Evolutionary conservation across 1,139 yeast genomes (phyloP).

Genomic region (Lodderomyces jiufengensis): DNA sequence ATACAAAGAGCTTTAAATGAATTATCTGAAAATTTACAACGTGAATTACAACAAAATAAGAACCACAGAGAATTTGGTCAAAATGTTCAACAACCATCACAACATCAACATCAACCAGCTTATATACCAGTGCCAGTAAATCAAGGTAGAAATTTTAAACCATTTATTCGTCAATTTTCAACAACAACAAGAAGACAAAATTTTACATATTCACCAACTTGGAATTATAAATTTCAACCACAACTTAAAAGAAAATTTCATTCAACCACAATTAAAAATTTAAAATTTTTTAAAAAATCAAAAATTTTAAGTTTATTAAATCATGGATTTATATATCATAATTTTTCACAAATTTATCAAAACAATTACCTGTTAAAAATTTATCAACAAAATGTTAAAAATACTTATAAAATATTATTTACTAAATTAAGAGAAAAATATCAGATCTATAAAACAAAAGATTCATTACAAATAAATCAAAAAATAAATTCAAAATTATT

Average conservation of each 20-base stretch:
- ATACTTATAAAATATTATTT: slow-evolving; percentile 20
- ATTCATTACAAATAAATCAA: background rate
- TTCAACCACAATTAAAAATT: background rate
- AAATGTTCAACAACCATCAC: slow-evolving; percentile 1
- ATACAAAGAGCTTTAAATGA: slow-evolving; percentile 31
- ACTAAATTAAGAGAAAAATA: slow-evolving; percentile 12
- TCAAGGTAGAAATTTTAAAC: background rate
- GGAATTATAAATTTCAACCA: slow-evolving; percentile 2
- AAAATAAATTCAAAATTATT: slow-evolving; percentile 13
- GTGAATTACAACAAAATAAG: slow-evolving; percentile 17
- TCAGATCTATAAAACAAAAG: slow-evolving; percentile 9
- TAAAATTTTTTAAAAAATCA: slow-evolving; percentile 5
- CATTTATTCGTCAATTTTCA: slow-evolving; percentile 4
- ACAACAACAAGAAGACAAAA: slow-evolving; percentile 2
- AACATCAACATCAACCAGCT: slow-evolving; percentile 1
- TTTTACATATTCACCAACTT: slow-evolving; percentile 6
- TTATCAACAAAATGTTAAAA: slow-evolving; percentile 18
- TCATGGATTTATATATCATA: slow-evolving; percentile 19
- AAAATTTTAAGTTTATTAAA: slow-evolving; percentile 10
- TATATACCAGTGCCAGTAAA: slow-evolving; percentile 6
- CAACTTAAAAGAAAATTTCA: too few species aligned
- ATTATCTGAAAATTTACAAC: slow-evolving; percentile 24
- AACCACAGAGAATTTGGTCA: background rate
- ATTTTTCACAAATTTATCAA: slow-evolving; percentile 25
- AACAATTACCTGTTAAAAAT: slow-evolving; percentile 20